Evolutionary conservation across 2,329 filamentous ascomycete species (phyloP), one percentile per base, ranked within the genome.

Genomic region (Epichloe scottii): DNA sequence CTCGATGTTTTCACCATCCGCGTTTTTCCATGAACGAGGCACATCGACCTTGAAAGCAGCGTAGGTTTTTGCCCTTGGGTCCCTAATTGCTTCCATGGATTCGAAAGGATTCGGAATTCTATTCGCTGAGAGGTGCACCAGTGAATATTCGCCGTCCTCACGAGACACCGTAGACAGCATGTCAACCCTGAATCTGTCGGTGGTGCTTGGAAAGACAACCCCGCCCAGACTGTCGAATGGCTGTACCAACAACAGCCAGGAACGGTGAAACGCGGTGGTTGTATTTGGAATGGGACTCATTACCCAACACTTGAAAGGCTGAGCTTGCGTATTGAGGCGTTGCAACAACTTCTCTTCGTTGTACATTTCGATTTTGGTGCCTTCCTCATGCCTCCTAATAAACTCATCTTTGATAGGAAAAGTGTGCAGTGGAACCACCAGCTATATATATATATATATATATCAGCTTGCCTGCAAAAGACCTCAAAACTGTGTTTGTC

Each of bases 21-120:
- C 51, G 0, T 55, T 57, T 21, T 60, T 54, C 57, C 60, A 63
- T 0, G 64, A 62, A 2, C 65, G 58, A 3, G 61, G 60, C 0
- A 67, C 62, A 1, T 68, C 63, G 1, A 68, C 60, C 26, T 66
- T 63, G 53, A 68, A 66, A 0, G 64, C 64, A 0, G 65, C 66
- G 38, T 57, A 63, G 6, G 45, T 60, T 3, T 55, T 48, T 3
- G 58, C 53, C 7, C 51, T 41, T 5, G 49, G 11, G 5, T 54
- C 42, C 1, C 38, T 21, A 2, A 58, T 41, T 3, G 35, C 19
- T 1, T 55, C 46, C 3, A 54, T 30, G 7, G 59, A 52, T 14
- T 63, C 62, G 14, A 66, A 68, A 0, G 66, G 66, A 37, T 68
- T 68, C 1, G 49, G 47, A 5, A 68, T 59, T 0, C 66, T 54